Percentiles rank a stretch among this genome's conserved stretches.
Evolutionary conservation across 2,329 filamentous ascomycete genomes (phyloP).

Genomic region (Sphaerulina populicola): DNA sequence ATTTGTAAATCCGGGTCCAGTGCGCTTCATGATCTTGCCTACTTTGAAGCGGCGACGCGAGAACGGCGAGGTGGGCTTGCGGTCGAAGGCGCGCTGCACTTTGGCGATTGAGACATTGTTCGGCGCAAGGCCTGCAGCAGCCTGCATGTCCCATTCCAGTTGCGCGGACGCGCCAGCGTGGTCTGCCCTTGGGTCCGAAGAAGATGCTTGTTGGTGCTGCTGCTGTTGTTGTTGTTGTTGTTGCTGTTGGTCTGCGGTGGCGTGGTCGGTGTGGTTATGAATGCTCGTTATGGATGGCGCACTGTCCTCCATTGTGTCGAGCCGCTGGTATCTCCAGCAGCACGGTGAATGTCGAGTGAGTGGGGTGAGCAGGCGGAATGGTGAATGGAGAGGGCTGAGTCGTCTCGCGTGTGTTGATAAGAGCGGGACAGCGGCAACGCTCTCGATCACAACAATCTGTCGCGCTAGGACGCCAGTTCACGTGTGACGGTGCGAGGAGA

Average conservation of each 20-base stretch:
- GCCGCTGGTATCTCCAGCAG: not conserved
- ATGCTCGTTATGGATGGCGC: slow-evolving; percentile 6
- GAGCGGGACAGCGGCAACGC: not conserved
- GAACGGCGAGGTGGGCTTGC: slow-evolving; percentile 38
- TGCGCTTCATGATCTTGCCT: slow-evolving; percentile 42
- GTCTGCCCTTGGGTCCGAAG: not conserved
- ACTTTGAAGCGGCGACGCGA: slow-evolving; percentile 30
- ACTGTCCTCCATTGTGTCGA: slow-evolving; percentile 1
- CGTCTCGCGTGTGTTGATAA: slow-evolving; percentile 2
- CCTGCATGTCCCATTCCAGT: slow-evolving; percentile 35
- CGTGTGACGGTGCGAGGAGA: not conserved
- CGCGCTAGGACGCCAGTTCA: not conserved
- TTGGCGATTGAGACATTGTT: slow-evolving; percentile 36
- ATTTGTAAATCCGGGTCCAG: slow-evolving; percentile 1
- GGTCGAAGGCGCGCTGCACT: slow-evolving; percentile 44
- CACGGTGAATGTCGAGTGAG: not conserved
- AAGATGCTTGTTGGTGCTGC: not conserved
- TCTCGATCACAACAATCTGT: not conserved
- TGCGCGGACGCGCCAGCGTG: slow-evolving; percentile 4
- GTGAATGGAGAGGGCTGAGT: not conserved
- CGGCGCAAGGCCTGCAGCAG: slow-evolving; percentile 37
- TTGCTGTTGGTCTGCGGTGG: not conserved
- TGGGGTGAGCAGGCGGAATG: not conserved
- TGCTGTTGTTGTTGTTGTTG: not conserved
- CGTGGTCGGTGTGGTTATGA: not conserved